A percentile compares a stretch with the other conserved stretches of the same genome.
These are phyloP conservation scores for Suillus spraguei DNA, from an alignment of 768 basidiomycete genomes.

Conservation along the genomic window DNA sequence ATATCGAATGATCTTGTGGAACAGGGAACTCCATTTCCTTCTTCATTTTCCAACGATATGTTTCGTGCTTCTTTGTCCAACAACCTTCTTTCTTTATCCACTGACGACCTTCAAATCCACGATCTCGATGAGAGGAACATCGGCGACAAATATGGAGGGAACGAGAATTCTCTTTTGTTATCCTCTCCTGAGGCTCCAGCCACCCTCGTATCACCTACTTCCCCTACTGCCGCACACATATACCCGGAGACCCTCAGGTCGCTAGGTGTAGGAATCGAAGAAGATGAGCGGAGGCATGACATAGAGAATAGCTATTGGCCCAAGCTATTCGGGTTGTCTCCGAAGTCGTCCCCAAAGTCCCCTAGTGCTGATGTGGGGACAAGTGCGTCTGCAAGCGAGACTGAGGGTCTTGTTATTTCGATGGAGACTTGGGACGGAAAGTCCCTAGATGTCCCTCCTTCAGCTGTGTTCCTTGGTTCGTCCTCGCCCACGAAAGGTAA, in stretches of 20 bases:
- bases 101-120: neutral
- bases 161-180: neutral
- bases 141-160: neutral
- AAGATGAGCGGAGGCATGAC: neutral
- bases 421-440: constrained; percentile 3
- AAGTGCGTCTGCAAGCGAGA: neutral
- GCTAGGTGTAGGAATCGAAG: neutral
- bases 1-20: neutral
- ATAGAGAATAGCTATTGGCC: neutral
- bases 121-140: no score
- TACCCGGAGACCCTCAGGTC: neutral
- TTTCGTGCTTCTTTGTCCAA: neutral
- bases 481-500: neutral
- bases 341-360: neutral
- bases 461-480: neutral
- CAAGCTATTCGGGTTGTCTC: neutral
- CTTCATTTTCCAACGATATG: neutral
- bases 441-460: neutral
- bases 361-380: neutral
- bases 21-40: neutral
- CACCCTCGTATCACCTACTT: neutral
- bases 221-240: neutral
- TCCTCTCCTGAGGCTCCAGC: neutral
- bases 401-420: neutral
- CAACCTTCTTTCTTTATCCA: neutral